A percentile compares a stretch with the other conserved stretches of the same genome.
These are phyloP conservation scores for Cystobasidium sp. DNA, from an alignment of 1,284 basidiomycete genomes.

Conservation along the genomic window DNA sequence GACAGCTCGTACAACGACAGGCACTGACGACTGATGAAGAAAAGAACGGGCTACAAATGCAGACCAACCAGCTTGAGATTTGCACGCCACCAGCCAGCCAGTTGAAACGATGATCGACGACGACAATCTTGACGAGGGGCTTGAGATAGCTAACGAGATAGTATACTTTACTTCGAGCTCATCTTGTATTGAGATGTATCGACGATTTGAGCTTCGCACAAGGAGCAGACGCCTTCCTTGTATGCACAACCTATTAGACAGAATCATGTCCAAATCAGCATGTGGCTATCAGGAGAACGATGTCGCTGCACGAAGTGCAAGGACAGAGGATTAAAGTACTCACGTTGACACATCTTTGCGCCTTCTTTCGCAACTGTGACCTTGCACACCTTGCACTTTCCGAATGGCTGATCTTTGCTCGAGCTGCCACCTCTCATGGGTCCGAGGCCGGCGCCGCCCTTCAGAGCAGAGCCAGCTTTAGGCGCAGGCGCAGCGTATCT, in stretches of 20 bases:
- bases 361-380: slow-evolving; percentile 76
- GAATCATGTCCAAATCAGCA: slow-evolving; percentile 23
- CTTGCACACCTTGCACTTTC: slow-evolving; percentile 81
- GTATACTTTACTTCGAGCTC: slow-evolving; percentile 68
- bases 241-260: slow-evolving; percentile 72
- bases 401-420: slow-evolving; percentile 67
- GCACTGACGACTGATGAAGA: too few relatives aligned
- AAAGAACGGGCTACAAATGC: too few relatives aligned
- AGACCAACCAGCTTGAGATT: too few relatives aligned
- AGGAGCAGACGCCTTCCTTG: slow-evolving; percentile 72
- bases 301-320: not conserved
- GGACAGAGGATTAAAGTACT: slow-evolving; percentile 44
- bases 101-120: not conserved
- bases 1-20: too few relatives aligned
- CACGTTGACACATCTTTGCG: slow-evolving; percentile 83
- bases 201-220: slow-evolving; percentile 79
- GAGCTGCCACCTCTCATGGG: slow-evolving; percentile 21
- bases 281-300: not conserved
- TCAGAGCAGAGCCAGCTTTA: slow-evolving; percentile 16
- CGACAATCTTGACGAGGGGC: too few relatives aligned
- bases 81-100: not conserved
- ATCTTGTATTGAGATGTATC: slow-evolving; percentile 79
- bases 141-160: not conserved
- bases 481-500: slow-evolving; percentile 63
- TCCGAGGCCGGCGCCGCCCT: slow-evolving; percentile 10